Evolutionary conservation across 2,329 filamentous ascomycete species (phyloP).

Genomic region (Verticillium tricorpus): DNA sequence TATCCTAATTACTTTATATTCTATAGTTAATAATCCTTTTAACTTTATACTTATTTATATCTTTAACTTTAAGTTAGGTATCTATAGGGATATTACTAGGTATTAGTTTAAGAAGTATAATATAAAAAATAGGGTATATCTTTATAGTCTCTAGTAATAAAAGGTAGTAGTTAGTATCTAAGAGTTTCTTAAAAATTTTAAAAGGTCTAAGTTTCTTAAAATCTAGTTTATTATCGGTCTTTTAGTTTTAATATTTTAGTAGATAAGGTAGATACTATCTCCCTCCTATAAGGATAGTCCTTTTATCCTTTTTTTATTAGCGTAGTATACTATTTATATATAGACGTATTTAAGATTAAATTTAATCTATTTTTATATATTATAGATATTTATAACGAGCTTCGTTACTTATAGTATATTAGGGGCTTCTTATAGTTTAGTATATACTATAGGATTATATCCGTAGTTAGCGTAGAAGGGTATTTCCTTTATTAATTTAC

Average conservation of each 20-base stretch:
- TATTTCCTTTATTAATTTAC: too few species aligned
- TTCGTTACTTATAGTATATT: background rate
- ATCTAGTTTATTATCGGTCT: conserved; percentile 2
- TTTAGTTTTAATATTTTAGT: conserved; percentile 5
- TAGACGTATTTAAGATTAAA: too few species aligned
- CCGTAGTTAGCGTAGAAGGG: too few species aligned
- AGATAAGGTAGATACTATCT: conserved; percentile 2
- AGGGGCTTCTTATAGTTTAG: background rate
- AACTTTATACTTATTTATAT: background rate
- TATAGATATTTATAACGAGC: too few species aligned
- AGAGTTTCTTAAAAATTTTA: too few species aligned
- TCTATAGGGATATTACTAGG: background rate
- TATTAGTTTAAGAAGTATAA: background rate
- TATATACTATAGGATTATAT: background rate
- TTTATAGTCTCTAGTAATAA: too few species aligned
- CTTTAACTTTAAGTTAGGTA: background rate
- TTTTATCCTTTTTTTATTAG: conserved; percentile 1
- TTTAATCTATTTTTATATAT: too few species aligned
- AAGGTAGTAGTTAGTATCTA: too few species aligned
- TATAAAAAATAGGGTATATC: too few species aligned
- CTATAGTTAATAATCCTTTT: background rate
- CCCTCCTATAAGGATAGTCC: conserved; percentile 5
- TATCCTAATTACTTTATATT: background rate
- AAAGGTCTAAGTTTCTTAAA: too few species aligned
- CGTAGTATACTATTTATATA: too few species aligned